These are phyloP conservation scores for Tulasnella sp. DNA, from an alignment of 768 basidiomycete species.

Conservation along the genomic window DNA sequence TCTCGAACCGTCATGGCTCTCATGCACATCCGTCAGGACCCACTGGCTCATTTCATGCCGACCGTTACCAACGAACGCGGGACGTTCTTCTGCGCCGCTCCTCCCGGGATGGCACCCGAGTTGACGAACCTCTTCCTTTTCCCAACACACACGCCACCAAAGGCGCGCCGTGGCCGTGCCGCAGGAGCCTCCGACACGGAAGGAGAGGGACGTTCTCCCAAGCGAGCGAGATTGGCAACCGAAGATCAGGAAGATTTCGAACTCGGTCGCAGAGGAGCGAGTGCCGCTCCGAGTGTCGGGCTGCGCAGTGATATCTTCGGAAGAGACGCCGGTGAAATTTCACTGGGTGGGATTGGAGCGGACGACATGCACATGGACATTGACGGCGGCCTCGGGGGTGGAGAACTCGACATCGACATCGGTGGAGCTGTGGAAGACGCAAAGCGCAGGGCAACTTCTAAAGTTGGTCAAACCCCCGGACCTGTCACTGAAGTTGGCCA, in stretches of 20 bases:
- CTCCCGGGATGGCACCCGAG: conserved; percentile 78
- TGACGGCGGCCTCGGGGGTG: conserved; percentile 39
- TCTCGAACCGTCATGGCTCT: conserved; percentile 82
- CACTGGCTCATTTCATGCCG: conserved; percentile 79
- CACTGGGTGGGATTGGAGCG: conserved; percentile 36
- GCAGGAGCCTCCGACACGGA: conserved; percentile 54
- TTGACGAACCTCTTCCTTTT: conserved; percentile 80
- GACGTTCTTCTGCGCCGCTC: conserved; percentile 73
- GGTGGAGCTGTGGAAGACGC: conserved; percentile 34
- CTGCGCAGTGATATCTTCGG: conserved; percentile 55
- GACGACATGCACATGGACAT: conserved; percentile 75
- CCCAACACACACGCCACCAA: conserved; percentile 47
- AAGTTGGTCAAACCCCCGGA: not conserved
- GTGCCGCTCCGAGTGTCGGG: conserved; percentile 53
- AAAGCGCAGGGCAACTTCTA: conserved; percentile 19
- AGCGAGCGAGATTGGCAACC: conserved; percentile 46
- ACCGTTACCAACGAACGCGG: conserved; percentile 68
- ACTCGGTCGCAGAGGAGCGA: conserved; percentile 57
- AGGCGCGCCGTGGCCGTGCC: conserved; percentile 55
- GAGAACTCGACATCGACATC: conserved; percentile 36
- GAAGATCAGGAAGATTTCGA: conserved; percentile 65
- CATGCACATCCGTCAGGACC: conserved; percentile 79
- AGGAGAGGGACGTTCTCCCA: conserved; percentile 46
- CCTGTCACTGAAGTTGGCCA: conserved; percentile 28
- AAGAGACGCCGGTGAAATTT: conserved; percentile 48